Conservation (phyloP, 225 moss, liverwort and hornwort species). For the Physcomitrium patens region DNA sequence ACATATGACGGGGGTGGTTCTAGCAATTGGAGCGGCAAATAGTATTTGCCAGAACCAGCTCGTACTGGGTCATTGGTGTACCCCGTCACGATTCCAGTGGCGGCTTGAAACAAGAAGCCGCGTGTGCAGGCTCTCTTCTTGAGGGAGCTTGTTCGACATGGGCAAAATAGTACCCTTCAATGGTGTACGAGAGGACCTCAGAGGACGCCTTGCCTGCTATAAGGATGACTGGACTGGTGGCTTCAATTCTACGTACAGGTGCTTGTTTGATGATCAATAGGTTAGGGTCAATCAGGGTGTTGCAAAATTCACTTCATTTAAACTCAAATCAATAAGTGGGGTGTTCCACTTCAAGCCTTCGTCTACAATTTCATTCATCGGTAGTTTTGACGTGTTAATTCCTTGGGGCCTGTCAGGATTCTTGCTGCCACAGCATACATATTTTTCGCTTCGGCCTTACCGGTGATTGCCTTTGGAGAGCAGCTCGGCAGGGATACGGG, state of each 20-base stretch:
- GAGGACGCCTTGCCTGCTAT: conserved; percentile 59
- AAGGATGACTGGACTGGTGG: conserved; percentile 78
- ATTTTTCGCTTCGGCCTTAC: conserved; percentile 83
- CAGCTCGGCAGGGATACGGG: conserved; percentile 82
- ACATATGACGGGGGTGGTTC: background rate
- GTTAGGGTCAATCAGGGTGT: background rate
- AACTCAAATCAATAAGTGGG: background rate
- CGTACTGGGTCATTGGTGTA: background rate
- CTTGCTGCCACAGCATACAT: conserved; percentile 70
- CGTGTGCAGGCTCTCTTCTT: conserved; percentile 16
- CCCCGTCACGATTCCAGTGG: background rate
- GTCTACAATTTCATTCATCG: background rate
- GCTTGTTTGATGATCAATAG: conserved; percentile 1
- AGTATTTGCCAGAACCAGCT: conserved; percentile 5
- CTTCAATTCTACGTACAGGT: conserved; percentile 70
- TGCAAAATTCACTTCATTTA: background rate
- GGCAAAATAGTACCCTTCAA: conserved; percentile 43
- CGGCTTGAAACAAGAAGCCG: conserved; percentile 18
- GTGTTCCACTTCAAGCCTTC: conserved; percentile 3
- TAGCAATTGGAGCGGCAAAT: background rate
- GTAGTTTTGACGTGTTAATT: background rate
- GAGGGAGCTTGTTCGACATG: conserved; percentile 30
- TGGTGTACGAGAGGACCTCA: conserved; percentile 57
- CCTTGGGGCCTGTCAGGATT: conserved; percentile 39
- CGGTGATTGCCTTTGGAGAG: conserved; percentile 87